A percentile compares a stretch with the other conserved stretches of the same genome.
Conservation (phyloP, 1,284 basidiomycete genomes). For the Pseudozyma hubeiensis region DNA sequence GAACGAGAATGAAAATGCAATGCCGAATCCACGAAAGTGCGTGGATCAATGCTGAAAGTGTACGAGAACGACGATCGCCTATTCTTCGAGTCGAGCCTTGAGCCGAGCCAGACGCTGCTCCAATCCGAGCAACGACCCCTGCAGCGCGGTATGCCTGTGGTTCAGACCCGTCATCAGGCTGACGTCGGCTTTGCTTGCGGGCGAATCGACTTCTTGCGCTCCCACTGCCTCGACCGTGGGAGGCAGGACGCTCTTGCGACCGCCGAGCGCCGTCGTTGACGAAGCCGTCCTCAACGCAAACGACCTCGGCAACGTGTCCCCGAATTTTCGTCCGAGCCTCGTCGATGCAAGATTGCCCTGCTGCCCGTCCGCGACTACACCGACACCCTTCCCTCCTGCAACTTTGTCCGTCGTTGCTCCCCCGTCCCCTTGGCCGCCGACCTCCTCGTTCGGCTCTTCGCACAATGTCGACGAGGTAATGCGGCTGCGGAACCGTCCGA, state of each 20-base stretch:
- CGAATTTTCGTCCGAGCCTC: slow-evolving; percentile 18
- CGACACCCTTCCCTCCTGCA: background rate
- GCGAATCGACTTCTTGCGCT: slow-evolving; percentile 11
- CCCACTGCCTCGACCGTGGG: slow-evolving; percentile 2
- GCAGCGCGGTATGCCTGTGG: slow-evolving; percentile 36
- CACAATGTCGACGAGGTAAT: slow-evolving; percentile 27
- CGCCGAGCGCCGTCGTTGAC: slow-evolving; percentile 1
- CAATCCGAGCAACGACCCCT: slow-evolving; percentile 41
- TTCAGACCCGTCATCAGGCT: slow-evolving; percentile 50
- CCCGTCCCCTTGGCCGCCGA: background rate
- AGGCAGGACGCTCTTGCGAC: slow-evolving; percentile 3
- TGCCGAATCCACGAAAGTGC: background rate
- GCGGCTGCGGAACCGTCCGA: slow-evolving; percentile 36
- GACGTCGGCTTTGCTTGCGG: slow-evolving; percentile 26
- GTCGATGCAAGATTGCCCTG: slow-evolving; percentile 1
- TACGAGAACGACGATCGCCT: background rate
- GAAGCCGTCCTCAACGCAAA: slow-evolving; percentile 16
- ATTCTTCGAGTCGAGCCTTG: slow-evolving; percentile 42
- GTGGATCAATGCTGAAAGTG: background rate
- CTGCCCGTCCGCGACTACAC: slow-evolving; percentile 6
- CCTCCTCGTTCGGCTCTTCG: slow-evolving; percentile 27
- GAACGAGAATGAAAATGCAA: background rate
- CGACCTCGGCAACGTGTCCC: slow-evolving; percentile 24
- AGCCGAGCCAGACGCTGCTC: slow-evolving; percentile 37
- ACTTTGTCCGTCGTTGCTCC: background rate